Conservation (phyloP, 1,139 yeast genomes). For the Candida pseudocylindracea region DNA sequence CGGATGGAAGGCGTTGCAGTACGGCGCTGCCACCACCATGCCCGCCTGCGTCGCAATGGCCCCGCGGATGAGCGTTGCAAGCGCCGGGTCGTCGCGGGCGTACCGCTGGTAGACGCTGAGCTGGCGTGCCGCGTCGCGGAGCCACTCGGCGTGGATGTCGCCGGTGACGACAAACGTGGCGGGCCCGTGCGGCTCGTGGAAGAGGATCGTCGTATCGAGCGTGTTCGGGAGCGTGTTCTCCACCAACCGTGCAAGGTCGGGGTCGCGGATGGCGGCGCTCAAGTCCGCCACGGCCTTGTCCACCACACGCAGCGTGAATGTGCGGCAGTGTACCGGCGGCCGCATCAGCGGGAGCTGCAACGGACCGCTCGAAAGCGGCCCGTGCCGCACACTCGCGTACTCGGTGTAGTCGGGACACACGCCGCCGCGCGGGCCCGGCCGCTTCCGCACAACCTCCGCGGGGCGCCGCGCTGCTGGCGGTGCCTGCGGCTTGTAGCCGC, state of each 20-base stretch:
- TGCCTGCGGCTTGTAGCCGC: too few relatives aligned
- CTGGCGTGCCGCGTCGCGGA: constrained; percentile 73
- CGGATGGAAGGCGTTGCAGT: constrained; percentile 84
- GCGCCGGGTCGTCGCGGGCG: constrained; percentile 21
- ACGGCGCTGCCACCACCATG: constrained; percentile 40
- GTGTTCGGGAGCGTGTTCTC: constrained; percentile 82
- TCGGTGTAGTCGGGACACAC: constrained; percentile 18
- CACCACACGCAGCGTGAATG: constrained; percentile 39
- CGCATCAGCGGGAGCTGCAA: constrained; percentile 48
- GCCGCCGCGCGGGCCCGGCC: neutral
- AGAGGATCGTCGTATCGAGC: constrained; percentile 64
- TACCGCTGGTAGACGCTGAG: constrained; percentile 54
- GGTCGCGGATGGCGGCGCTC: constrained; percentile 23
- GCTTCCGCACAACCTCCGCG: too few relatives aligned
- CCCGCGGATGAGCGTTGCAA: constrained; percentile 39
- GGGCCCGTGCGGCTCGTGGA: constrained; percentile 21
- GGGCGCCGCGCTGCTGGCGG: too few relatives aligned
- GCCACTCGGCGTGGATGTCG: constrained; percentile 80
- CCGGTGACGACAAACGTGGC: constrained; percentile 62
- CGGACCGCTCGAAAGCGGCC: constrained; percentile 25
- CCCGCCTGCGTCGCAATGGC: constrained; percentile 65
- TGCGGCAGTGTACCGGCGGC: constrained; percentile 50
- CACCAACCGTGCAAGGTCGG: constrained; percentile 50
- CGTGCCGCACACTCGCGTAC: constrained; percentile 19
- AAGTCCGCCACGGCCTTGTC: constrained; percentile 39